phyloP scores from a whole-genome alignment of 495 filamentous ascomycete species.

The Sphaerosporella brunnea region DNA sequence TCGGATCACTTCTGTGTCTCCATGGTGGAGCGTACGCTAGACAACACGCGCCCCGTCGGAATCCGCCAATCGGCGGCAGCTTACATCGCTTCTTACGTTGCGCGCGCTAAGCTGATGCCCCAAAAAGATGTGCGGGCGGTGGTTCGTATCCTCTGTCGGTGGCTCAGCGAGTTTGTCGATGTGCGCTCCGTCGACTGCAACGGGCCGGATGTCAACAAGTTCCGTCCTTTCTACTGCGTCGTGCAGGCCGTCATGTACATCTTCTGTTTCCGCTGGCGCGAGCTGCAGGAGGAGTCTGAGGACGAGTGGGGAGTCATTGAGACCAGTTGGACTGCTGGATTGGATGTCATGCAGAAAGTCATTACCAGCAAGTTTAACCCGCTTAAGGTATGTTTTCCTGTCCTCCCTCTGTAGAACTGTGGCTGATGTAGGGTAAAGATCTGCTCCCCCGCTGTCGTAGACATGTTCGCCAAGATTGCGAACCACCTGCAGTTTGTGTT shows the following conservation, averaged over 20 bases:
- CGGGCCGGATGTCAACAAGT: slow-evolving; percentile 68
- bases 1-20: slow-evolving; percentile 66
- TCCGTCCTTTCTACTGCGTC: slow-evolving; percentile 68
- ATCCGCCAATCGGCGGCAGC: slow-evolving; percentile 66
- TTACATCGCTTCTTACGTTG: slow-evolving; percentile 88
- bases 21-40: slow-evolving; percentile 51
- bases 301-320: slow-evolving; percentile 37
- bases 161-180: slow-evolving; percentile 49
- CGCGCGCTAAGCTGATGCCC: slow-evolving; percentile 63
- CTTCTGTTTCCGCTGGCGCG: slow-evolving; percentile 96
- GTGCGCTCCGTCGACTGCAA: slow-evolving; percentile 49
- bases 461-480: slow-evolving; percentile 73
- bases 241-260: slow-evolving; percentile 84
- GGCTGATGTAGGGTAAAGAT: slow-evolving; percentile 52
- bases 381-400: slow-evolving; percentile 74
- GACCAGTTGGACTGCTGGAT: slow-evolving; percentile 52
- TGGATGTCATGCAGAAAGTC: slow-evolving; percentile 51
- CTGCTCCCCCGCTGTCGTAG: slow-evolving; percentile 80
- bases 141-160: slow-evolving; percentile 52
- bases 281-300: slow-evolving; percentile 39
- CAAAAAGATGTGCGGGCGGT: slow-evolving; percentile 57
- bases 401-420: slow-evolving; percentile 65
- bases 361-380: slow-evolving; percentile 83
- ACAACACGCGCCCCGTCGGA: slow-evolving; percentile 43
- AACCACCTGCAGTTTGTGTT: slow-evolving; percentile 72